A percentile compares a stretch with the other conserved stretches of the same genome.
phyloP scores from a whole-genome alignment of 2,329 filamentous ascomycete genomes.

The Sporothrix curviconia region DNA sequence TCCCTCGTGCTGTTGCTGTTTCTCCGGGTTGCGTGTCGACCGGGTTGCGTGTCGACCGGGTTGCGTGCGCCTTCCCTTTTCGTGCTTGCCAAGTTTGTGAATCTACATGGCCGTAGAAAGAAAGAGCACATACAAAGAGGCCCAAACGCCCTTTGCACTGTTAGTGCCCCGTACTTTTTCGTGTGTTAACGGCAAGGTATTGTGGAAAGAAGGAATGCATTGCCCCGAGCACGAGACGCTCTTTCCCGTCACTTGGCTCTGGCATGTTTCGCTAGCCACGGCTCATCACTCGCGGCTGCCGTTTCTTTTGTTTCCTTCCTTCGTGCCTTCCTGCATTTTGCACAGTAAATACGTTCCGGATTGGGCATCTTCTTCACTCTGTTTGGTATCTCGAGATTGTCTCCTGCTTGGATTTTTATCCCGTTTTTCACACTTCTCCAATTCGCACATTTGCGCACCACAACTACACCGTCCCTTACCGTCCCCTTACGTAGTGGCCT shows the following conservation, averaged over 20 bases:
- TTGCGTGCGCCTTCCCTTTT: not conserved
- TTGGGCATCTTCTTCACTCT: not conserved
- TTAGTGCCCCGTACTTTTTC: not conserved
- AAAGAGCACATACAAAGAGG: not conserved
- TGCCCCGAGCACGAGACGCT: constrained; percentile 2
- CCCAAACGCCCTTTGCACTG: not conserved
- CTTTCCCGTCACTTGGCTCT: constrained; percentile 3
- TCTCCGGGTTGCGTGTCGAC: not conserved
- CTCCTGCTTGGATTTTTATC: no score
- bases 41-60: not conserved
- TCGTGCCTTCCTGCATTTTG: constrained; percentile 1
- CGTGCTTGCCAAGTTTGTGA: not conserved
- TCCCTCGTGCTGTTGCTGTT: not conserved
- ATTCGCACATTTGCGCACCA: not conserved
- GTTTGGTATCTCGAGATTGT: not conserved
- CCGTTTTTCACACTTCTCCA: no score
- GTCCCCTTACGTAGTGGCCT: not conserved
- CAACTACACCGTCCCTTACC: no score
- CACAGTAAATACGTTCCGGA: not conserved
- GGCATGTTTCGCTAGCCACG: not conserved
- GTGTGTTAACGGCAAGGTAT: no score
- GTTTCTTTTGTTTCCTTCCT: not conserved
- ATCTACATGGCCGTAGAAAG: not conserved
- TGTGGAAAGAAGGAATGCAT: constrained; percentile 9
- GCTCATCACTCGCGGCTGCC: not conserved